Evolutionary conservation across 805 yeast species (phyloP).

Genomic region (Cyberlindnera nakhonratchasimensis): DNA sequence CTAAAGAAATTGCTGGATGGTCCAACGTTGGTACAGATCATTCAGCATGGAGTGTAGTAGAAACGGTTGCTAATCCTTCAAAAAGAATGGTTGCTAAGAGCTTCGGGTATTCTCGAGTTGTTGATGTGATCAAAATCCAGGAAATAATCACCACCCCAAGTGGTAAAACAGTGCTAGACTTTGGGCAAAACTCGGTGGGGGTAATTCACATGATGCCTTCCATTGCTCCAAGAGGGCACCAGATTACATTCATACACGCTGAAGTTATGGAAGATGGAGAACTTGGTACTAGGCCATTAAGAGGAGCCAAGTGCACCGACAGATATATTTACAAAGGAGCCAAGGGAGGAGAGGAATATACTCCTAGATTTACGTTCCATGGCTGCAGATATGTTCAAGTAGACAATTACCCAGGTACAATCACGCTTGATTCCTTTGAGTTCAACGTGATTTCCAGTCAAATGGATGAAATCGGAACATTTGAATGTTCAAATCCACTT

Average conservation of each 20-base stretch:
- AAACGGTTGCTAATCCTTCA: conserved; percentile 9
- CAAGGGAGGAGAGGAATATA: conserved; percentile 12
- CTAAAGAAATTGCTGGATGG: conserved; percentile 14
- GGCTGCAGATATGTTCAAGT: conserved; percentile 18
- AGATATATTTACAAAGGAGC: conserved; percentile 17
- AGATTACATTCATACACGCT: conserved; percentile 13
- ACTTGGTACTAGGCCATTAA: conserved; percentile 15
- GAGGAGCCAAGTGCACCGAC: conserved; percentile 15
- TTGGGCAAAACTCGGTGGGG: conserved; percentile 22
- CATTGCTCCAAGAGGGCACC: conserved; percentile 13
- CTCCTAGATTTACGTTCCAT: conserved; percentile 19
- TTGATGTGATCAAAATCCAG: conserved; percentile 9
- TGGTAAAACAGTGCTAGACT: conserved; percentile 14
- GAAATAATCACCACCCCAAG: conserved; percentile 12
- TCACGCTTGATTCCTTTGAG: conserved; percentile 12
- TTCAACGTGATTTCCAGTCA: conserved; percentile 12
- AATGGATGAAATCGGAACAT: conserved; percentile 14
- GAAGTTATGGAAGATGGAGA: conserved; percentile 19
- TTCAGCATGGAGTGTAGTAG: conserved; percentile 11
- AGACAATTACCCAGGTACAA: conserved; percentile 16
- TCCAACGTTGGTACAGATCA: conserved; percentile 3
- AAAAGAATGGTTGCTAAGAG: conserved; percentile 13
- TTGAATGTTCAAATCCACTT: conserved; percentile 10
- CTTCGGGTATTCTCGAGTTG: conserved; percentile 15
- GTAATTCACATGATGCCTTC: conserved; percentile 14